Evolutionary conservation across 768 basidiomycete species (phyloP), one percentile per base, ranked within the genome.

Genomic region (Mycena alexandri): DNA sequence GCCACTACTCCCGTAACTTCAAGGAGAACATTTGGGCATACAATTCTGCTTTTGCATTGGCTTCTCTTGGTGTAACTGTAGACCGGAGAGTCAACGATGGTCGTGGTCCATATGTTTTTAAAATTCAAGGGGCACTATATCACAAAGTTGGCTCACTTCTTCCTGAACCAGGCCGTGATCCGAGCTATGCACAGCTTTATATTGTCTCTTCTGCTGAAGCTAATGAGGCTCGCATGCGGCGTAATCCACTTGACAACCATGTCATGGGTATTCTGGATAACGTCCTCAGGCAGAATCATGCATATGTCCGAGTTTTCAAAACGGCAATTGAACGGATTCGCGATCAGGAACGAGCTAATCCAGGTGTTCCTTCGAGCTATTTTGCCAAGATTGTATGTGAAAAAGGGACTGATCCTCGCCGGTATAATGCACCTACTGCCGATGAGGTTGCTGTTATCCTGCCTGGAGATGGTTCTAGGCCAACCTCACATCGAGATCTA

Each of bases 1-100:
- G 67, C 29, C 44, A 19, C 13, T 10, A 64, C 10, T 65, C 72
- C 1, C 55, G 43, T 4, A 50, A 70, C 2, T 81, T 81, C 62
- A 75, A 75, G 2, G 66, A 73, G 3, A 69, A 80, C 1, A 81
- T 83, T 38, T 48, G 73, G 0, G 73, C 74, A 12, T 82, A 82
- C 38, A 83, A 83, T 55, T 59, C 70, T 46, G 74, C 80, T 3
- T 70, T 81, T 50, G 77, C 79, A 5, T 79, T 81, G 51, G 78
- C 77, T 0, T 81, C 78, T 2, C 51, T 81, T 0, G 75, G 73
- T 16, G 74, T 75, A 0, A 60, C 67, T 3, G 48, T 76, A 9
- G 75, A 80, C 59, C 25, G 74, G 11, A 19, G 16, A 22, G 50
- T 73, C 29, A 51, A 62, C 44, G 51, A 63, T 50, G 72, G 70